phyloP scores from a whole-genome alignment of 352 stramenopile species.

The Phytopythium chamaehyphon region DNA sequence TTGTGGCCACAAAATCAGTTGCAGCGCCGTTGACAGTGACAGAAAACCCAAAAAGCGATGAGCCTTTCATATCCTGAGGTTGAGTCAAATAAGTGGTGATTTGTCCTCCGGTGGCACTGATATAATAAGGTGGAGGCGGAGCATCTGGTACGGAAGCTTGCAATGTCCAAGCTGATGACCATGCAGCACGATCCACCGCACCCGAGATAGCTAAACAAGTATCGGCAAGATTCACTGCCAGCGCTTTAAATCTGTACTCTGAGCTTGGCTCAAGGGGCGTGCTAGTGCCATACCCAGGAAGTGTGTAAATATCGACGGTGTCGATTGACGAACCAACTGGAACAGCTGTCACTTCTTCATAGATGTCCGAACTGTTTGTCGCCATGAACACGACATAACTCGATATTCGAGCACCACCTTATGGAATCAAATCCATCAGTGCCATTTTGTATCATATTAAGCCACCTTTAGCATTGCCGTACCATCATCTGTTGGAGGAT shows the following conservation, averaged over 20 bases:
- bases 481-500: slow-evolving; percentile 39
- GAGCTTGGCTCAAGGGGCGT: slow-evolving; percentile 24
- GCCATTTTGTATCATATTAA: background rate
- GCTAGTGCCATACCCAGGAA: slow-evolving; percentile 14
- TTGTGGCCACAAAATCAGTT: slow-evolving; percentile 13
- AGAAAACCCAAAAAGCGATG: slow-evolving; percentile 36
- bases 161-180: slow-evolving; percentile 20
- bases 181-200: slow-evolving; percentile 9
- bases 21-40: slow-evolving; percentile 24
- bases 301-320: slow-evolving; percentile 28
- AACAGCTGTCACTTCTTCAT: slow-evolving; percentile 28
- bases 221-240: slow-evolving; percentile 45
- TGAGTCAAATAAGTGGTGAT: slow-evolving; percentile 41
- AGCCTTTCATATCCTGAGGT: slow-evolving; percentile 48
- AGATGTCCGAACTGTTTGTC: slow-evolving; percentile 20
- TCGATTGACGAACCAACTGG: slow-evolving; percentile 14
- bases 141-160: slow-evolving; percentile 26
- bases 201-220: slow-evolving; percentile 27
- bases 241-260: slow-evolving; percentile 44
- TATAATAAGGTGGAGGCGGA: slow-evolving; percentile 41
- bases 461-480: background rate
- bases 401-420: slow-evolving; percentile 44
- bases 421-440: background rate
- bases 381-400: slow-evolving; percentile 59
- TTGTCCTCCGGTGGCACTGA: slow-evolving; percentile 43